Percentiles rank a stretch among this genome's conserved stretches.
These are phyloP conservation scores for Globisporangium heterothallicum DNA, from an alignment of 352 stramenopile species.

Conservation along the genomic window DNA sequence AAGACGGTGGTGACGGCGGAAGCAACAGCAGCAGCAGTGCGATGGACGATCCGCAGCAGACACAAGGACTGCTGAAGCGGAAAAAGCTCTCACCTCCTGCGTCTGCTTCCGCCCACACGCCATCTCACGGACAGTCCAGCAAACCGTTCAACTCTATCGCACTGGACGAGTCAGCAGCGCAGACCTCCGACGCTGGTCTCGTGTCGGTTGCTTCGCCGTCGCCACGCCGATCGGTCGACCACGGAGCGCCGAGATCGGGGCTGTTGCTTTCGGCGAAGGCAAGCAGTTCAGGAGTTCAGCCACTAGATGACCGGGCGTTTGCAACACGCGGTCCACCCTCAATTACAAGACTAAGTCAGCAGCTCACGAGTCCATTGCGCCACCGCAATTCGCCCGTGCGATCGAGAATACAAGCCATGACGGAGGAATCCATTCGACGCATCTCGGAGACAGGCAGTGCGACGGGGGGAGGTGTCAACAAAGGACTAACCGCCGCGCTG, in stretches of 20 bases:
- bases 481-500: slow-evolving; percentile 18
- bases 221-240: slow-evolving; percentile 4
- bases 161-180: background rate
- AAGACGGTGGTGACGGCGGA: slow-evolving; percentile 14
- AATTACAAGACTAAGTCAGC: slow-evolving; percentile 15
- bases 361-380: slow-evolving; percentile 18
- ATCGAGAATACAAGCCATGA: slow-evolving; percentile 15
- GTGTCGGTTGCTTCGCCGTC: slow-evolving; percentile 9
- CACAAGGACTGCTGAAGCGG: slow-evolving; percentile 5
- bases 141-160: slow-evolving; percentile 6
- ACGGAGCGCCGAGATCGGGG: background rate
- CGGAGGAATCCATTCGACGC: slow-evolving; percentile 16
- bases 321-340: slow-evolving; percentile 10
- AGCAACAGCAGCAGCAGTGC: slow-evolving; percentile 1
- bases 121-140: background rate
- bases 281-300: slow-evolving; percentile 7
- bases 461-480: background rate
- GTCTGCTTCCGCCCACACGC: background rate
- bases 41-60: slow-evolving; percentile 2
- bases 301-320: slow-evolving; percentile 14
- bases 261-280: slow-evolving; percentile 11
- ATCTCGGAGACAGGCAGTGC: slow-evolving; percentile 4
- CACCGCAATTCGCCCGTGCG: slow-evolving; percentile 16
- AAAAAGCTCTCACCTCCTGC: slow-evolving; percentile 8
- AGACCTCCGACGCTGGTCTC: too few relatives aligned